phyloP scores from a whole-genome alignment of 106 monocot species.

The Dioscorea alata region DNA sequence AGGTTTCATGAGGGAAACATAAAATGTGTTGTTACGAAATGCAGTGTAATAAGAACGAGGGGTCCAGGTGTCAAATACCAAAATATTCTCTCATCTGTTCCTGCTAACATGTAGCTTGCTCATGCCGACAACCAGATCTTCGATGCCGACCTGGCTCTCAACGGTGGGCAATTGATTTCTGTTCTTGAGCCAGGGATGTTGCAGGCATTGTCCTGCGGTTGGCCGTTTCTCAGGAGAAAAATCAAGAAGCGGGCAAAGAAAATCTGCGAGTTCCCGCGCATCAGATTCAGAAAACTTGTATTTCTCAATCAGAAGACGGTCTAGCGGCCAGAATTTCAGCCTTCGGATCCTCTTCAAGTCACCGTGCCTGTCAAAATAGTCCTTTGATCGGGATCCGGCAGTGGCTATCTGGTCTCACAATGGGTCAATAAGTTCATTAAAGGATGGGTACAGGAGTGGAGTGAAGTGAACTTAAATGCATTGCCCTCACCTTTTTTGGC shows the following conservation, averaged over 20 bases:
- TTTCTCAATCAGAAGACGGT: slow-evolving; percentile 58
- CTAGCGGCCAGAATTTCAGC: slow-evolving; percentile 66
- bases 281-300: slow-evolving; percentile 70
- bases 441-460: not conserved
- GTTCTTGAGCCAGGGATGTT: slow-evolving; percentile 57
- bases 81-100: slow-evolving; percentile 10
- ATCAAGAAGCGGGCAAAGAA: slow-evolving; percentile 74
- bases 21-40: not conserved
- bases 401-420: slow-evolving; percentile 47
- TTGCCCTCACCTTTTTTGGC: slow-evolving; percentile 56
- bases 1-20: too few species aligned
- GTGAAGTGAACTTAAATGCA: not conserved
- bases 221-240: slow-evolving; percentile 82
- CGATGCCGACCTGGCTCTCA: slow-evolving; percentile 7
- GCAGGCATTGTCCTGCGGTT: slow-evolving; percentile 58
- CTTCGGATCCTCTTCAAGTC: slow-evolving; percentile 89
- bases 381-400: slow-evolving; percentile 69
- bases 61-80: not conserved
- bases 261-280: slow-evolving; percentile 50
- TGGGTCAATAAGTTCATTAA: not conserved
- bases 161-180: not conserved
- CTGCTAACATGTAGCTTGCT: slow-evolving; percentile 23
- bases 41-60: not conserved
- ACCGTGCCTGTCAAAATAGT: slow-evolving; percentile 82
- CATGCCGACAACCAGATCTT: slow-evolving; percentile 20